phyloP scores from a whole-genome alignment of 805 yeast species.

The Blastobotrys chiropterorum region DNA sequence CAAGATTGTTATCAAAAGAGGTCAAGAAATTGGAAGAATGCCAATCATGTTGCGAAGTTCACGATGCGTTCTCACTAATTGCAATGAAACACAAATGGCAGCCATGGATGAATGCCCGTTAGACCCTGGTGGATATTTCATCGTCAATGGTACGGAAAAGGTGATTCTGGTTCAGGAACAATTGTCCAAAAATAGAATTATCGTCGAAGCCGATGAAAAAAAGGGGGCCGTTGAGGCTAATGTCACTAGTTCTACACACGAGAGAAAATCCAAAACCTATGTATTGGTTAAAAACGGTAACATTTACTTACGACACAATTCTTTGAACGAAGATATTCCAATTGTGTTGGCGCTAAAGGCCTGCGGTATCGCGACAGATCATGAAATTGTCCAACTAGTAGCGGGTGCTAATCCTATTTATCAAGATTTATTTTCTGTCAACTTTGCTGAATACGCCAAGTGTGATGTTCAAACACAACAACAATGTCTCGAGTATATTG shows the following conservation, averaged over 20 bases:
- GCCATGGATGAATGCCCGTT: slow-evolving; percentile 85
- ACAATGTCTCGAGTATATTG: slow-evolving; percentile 88
- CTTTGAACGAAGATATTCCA: slow-evolving; percentile 91
- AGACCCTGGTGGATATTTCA: slow-evolving; percentile 98
- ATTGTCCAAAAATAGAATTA: slow-evolving; percentile 91
- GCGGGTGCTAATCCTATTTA: slow-evolving; percentile 85
- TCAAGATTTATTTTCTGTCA: slow-evolving; percentile 88
- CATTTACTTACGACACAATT: slow-evolving; percentile 89
- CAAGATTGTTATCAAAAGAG: slow-evolving; percentile 82
- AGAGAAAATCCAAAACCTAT: slow-evolving; percentile 94
- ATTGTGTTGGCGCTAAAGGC: slow-evolving; percentile 91
- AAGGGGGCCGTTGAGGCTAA: slow-evolving; percentile 94
- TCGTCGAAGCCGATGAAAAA: slow-evolving; percentile 95
- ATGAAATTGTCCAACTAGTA: slow-evolving; percentile 88
- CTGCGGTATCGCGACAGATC: slow-evolving; percentile 86
- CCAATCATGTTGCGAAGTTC: slow-evolving; percentile 96
- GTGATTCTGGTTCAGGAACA: slow-evolving; percentile 97
- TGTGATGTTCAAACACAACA: slow-evolving; percentile 83
- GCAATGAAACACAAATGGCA: slow-evolving; percentile 81
- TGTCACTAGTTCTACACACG: slow-evolving; percentile 97
- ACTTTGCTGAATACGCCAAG: slow-evolving; percentile 88
- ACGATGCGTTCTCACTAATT: slow-evolving; percentile 79
- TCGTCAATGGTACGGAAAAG: slow-evolving; percentile 96
- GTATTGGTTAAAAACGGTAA: slow-evolving; percentile 87
- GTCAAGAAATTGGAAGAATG: slow-evolving; percentile 94